Base-by-base conservation (phyloP, 495 filamentous ascomycete genomes). In the Penicillium simplicissimum region DNA sequence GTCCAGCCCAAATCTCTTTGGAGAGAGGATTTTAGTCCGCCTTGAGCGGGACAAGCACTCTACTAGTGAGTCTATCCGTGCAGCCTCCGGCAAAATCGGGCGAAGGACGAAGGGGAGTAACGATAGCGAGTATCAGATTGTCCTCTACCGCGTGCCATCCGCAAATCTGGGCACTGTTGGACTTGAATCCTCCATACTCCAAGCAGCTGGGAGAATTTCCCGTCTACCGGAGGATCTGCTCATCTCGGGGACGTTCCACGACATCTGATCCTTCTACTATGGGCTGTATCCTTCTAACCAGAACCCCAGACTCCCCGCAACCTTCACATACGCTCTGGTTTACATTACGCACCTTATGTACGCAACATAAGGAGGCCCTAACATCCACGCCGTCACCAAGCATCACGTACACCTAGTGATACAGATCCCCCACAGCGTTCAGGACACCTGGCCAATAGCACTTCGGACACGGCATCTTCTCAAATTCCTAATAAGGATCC, bases 361-460 rank as follows among this genome's bases (percentile, higher is more conserved):
- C 48, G 48, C 4, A 52, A 52, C n/a, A n/a, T n/a, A n/a, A 33
- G 48, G 48, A 28, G 11, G 13, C 1, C 31, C 48, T 1, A 52
- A 33, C n/a, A 52, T 52, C 31, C 25, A 14, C 8, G 48, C 33
- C 1, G 48, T 33, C 4, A 15, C 48, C 31, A 25, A 52, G 48
- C 48, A 52, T 34, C 25, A 13, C 17, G 31, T 25, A n/a, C 48
- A 34, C 7, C 48, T 33, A 25, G 25, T 15, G 14, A 52, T 33
- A 21, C 25, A 52, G 4, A 34, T 33, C 8, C 48, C n/a, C 31
- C 48, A 52, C 48, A 33, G n/a, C 17, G 31, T 33, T 52, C 48
- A 52, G 31, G 31, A 52, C 31, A 52, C 48, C 31, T 52, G 48
- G 48, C 48, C 48, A 52, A 52, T 52, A 28, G 48, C 48, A 19